phyloP scores from a whole-genome alignment of 2,329 filamentous ascomycete species.

The Fusarium musae region DNA sequence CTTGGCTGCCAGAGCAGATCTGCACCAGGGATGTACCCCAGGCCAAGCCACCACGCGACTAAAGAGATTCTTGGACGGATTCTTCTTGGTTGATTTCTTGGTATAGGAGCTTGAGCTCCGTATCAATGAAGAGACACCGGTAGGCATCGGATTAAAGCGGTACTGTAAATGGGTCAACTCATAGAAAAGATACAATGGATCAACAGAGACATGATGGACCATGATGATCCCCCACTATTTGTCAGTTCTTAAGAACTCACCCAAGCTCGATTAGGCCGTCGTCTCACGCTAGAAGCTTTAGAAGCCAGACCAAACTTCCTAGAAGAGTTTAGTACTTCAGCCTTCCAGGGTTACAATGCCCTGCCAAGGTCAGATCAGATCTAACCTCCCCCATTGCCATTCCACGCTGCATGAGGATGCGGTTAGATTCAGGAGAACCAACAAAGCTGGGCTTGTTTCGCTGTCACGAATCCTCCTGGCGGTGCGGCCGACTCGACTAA shows the following conservation, averaged over 20 bases:
- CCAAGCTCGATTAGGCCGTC: slow-evolving; percentile 19
- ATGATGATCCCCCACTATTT: slow-evolving; percentile 22
- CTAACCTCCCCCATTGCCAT: slow-evolving; percentile 6
- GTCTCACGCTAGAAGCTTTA: slow-evolving; percentile 42
- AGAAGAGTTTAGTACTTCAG: slow-evolving; percentile 25
- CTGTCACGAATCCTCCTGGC: neutral
- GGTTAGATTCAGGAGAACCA: neutral
- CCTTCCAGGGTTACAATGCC: neutral
- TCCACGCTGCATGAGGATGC: neutral
- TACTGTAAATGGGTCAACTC: neutral
- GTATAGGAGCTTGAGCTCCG: neutral
- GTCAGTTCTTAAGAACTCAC: neutral
- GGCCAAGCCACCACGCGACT: slow-evolving; percentile 9
- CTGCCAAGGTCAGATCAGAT: slow-evolving; percentile 1
- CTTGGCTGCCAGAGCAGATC: slow-evolving; percentile 20
- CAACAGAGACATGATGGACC: neutral
- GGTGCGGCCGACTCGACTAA: slow-evolving; percentile 11
- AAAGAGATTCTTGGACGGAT: neutral
- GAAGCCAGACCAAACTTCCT: slow-evolving; percentile 17
- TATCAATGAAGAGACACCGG: fast-evolving
- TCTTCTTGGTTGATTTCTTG: neutral
- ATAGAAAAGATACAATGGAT: neutral
- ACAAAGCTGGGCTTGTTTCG: neutral
- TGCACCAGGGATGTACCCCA: slow-evolving; percentile 27
- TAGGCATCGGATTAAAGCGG: neutral